Percentiles rank a stretch among this genome's conserved stretches.
Conservation (phyloP, 2,329 filamentous ascomycete species). For the Cladorrhinum sp. region DNA sequence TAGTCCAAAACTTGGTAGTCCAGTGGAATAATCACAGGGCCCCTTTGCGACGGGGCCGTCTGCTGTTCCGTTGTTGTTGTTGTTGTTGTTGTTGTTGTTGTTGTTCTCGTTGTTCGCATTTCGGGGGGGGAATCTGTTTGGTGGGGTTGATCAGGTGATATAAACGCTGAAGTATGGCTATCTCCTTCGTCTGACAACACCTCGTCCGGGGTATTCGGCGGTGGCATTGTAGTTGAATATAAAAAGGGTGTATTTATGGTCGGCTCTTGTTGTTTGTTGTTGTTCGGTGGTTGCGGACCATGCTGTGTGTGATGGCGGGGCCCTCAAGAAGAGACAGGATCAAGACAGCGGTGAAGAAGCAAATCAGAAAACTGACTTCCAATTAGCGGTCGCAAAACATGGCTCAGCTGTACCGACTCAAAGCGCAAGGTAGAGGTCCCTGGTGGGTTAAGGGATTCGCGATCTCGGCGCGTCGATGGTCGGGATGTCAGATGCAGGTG, state of each 20-base stretch:
- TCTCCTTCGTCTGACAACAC: background rate
- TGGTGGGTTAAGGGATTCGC: background rate
- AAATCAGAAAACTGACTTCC: background rate
- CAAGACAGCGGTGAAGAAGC: background rate
- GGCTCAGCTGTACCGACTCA: background rate
- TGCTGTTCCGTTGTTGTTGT: conserved; percentile 1
- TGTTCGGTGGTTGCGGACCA: background rate
- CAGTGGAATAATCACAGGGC: conserved; percentile 20
- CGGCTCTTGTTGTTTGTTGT: background rate
- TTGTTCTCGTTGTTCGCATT: background rate
- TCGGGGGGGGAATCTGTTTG: background rate
- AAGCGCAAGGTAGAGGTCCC: background rate
- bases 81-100: background rate
- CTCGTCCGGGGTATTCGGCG: conserved; percentile 24
- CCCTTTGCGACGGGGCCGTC: conserved; percentile 7
- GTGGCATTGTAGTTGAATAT: conserved; percentile 14
- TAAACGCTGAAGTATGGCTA: background rate
- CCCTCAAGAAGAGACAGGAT: background rate
- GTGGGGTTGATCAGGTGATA: background rate
- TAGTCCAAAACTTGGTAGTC: conserved; percentile 36
- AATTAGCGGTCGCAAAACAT: background rate
- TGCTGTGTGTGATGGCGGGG: background rate
- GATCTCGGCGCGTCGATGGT: background rate
- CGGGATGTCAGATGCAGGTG: background rate
- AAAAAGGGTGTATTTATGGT: background rate